Base-by-base conservation (phyloP, 2,329 filamentous ascomycete genomes). In the Penicillium sp. region DNA sequence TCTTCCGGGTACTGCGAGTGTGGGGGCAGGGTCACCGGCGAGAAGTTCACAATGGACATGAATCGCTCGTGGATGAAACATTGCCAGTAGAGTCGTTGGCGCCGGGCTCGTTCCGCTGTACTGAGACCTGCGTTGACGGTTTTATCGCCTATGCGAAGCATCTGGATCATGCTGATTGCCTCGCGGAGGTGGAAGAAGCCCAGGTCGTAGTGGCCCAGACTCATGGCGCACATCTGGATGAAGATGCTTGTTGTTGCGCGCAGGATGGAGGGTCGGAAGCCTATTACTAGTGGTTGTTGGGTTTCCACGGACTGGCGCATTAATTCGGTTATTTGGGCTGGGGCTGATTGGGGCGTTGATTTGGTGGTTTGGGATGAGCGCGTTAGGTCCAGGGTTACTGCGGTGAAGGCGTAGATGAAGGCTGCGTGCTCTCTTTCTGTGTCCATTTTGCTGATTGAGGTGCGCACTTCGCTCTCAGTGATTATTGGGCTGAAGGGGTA, bases 61-160 rank as follows among this genome's bases (percentile, higher is more conserved):
- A 83, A 84, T 16, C 82, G 77, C 62, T 84, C 82, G 56, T 83
- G 80, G 32, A 84, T 80, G 60, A 79, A 83, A 13, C 76, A 76
- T 58, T 82, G 76, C 80, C 81, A 84, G 64, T 83, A 83, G 1
- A 82, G 65, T 3, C 81, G 72, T 57, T 82, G 79, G 46, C 77
- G 65, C 46, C 72, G 68, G 25, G 75, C 72, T 25, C 73, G 66
- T 50, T 79, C 76, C 3, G 72, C 60, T 4, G 64, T 62, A 6
- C 66, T 57, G 1, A 79, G 56, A 1, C 57, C 60, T 6, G 58
- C 58, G 55, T 73, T 68, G 7, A 64, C 58, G 5, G 73, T 67
- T n/a, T 70, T 65, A 39, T 75, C 73, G 54, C 78, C 74, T 18
- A 79, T 71, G 12, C 76, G 72, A 9, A 78, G 62, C 65, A 77